Evolutionary conservation across 768 basidiomycete species (phyloP), one percentile per base, ranked within the genome.

Genomic region (Cyclocybe aegerita): DNA sequence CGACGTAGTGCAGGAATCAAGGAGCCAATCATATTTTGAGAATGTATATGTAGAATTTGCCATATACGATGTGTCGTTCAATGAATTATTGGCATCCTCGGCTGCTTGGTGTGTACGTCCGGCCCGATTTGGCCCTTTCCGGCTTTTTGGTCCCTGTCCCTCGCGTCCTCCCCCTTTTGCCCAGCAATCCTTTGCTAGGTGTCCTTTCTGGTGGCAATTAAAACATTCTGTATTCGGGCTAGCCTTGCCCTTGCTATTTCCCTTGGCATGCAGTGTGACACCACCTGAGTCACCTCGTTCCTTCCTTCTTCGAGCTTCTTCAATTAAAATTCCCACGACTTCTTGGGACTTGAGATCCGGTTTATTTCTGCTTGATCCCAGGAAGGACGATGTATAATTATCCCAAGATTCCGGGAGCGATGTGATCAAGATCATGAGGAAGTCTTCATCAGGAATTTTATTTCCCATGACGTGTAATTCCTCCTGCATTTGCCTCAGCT

Each of bases 111-210:
- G n/a, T n/a, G n/a, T n/a, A n/a, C n/a, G n/a, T n/a, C n/a, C n/a
- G n/a, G n/a, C n/a, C n/a, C n/a, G n/a, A n/a, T 60, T 60, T 15
- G 17, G 11, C 10, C 35, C 50, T 48, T 30, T 42, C 46, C 33
- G 12, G 32, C 47, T 44, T 43, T 51, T 53, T 29, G 60, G 66
- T 31, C 58, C 56, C 51, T 65, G 55, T 32, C 66, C 67, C 49
- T 68, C 66, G 43, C 62, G 60, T 31, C 62, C 66, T 43, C 65
- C 65, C 7, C 65, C 65, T n/a, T n/a, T n/a, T n/a, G n/a, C n/a
- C n/a, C n/a, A n/a, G n/a, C n/a, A n/a, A n/a, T n/a, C n/a, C n/a
- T 48, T 59, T 59, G 47, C 46, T 12, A 46, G 54, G 50, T 68
- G 67, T 7, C 64, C 65, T 17, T 44, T 62, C 52, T 62, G 63